These are phyloP conservation scores for Rhododendron ferrugineum DNA, from an alignment of 148 eudicot species.

Conservation along the genomic window DNA sequence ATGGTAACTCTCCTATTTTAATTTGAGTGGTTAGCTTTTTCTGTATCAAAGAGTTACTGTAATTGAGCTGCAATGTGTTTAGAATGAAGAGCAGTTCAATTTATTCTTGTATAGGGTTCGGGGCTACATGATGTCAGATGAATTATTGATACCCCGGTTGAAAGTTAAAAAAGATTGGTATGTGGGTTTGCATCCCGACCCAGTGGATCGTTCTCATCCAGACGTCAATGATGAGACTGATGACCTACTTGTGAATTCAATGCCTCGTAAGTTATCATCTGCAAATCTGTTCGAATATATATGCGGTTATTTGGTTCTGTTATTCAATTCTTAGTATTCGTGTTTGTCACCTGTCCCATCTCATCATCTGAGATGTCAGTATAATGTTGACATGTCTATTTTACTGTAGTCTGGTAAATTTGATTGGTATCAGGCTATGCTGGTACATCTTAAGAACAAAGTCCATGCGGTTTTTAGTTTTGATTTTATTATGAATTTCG, in stretches of 20 bases:
- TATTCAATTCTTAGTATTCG: background rate
- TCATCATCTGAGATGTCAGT: background rate
- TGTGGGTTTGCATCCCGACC: conserved; percentile 71
- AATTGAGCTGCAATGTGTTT: background rate
- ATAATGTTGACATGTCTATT: background rate
- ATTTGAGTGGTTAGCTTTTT: background rate
- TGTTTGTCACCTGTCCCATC: background rate
- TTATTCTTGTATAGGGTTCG: conserved; percentile 51
- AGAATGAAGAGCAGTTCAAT: background rate
- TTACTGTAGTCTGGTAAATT: background rate
- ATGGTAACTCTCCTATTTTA: conserved; percentile 36
- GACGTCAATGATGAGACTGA: conserved; percentile 95
- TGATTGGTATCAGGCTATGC: background rate
- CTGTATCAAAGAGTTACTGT: background rate
- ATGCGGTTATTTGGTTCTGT: background rate
- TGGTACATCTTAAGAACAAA: background rate
- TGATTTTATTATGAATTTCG: background rate
- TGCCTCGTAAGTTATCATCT: conserved; percentile 45
- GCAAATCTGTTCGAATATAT: background rate
- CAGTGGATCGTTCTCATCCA: conserved; percentile 94
- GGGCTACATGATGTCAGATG: conserved; percentile 94
- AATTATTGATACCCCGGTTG: conserved; percentile 79
- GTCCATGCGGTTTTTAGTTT: background rate
- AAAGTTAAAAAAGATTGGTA: conserved; percentile 82
- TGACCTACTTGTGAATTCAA: conserved; percentile 43